Conservation (phyloP, 352 stramenopile species). For the Blastocystis sp. region DNA sequence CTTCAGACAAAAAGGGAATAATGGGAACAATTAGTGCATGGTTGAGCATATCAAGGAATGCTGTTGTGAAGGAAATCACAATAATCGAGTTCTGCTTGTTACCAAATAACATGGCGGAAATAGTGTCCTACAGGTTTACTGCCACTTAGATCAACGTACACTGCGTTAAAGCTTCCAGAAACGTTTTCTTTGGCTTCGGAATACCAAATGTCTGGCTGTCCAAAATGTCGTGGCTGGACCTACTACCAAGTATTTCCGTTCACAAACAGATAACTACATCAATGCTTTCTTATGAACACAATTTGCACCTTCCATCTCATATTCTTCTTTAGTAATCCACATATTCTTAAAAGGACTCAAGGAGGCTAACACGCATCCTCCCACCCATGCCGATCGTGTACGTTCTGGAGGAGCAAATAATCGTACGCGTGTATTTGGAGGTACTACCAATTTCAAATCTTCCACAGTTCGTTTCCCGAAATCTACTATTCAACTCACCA, state of each 20-base stretch:
- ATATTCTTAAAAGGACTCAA: slow-evolving; percentile 84
- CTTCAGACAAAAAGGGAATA: slow-evolving; percentile 37
- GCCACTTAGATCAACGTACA: no score
- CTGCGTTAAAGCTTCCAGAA: no score
- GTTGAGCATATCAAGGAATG: slow-evolving; percentile 44
- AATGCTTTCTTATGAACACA: slow-evolving; percentile 80
- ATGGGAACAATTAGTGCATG: slow-evolving; percentile 49
- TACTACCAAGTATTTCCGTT: neutral
- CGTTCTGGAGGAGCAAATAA: slow-evolving; percentile 80
- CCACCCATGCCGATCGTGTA: slow-evolving; percentile 81
- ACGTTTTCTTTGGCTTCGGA: no score
- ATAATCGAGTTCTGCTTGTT: slow-evolving; percentile 13
- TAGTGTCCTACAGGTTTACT: neutral
- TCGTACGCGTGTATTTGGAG: slow-evolving; percentile 82
- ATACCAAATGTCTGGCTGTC: neutral
- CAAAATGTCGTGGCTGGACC: neutral
- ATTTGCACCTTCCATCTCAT: slow-evolving; percentile 79
- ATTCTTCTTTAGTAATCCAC: slow-evolving; percentile 85
- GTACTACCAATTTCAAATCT: slow-evolving; percentile 80
- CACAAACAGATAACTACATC: slow-evolving; percentile 39
- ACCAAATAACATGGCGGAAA: neutral
- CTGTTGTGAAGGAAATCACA: slow-evolving; percentile 15
- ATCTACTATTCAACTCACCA: slow-evolving; percentile 27
- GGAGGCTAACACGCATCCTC: slow-evolving; percentile 80
- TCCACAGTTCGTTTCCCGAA: slow-evolving; percentile 80